These are phyloP conservation scores for Candida rishiriensis DNA, from an alignment of 805 yeast genomes.

Conservation along the genomic window DNA sequence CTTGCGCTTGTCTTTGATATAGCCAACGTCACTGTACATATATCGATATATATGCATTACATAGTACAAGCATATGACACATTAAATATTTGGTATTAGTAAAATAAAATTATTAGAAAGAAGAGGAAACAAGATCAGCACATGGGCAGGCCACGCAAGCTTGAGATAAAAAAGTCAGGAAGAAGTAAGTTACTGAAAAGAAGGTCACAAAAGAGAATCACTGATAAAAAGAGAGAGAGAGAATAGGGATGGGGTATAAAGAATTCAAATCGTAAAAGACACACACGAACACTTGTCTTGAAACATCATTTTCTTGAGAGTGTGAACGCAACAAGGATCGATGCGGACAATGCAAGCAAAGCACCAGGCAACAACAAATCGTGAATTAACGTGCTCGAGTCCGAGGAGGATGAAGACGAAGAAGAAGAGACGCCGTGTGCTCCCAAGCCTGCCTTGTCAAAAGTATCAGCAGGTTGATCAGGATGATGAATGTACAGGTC, in stretches of 20 bases:
- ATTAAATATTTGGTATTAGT: too few species aligned
- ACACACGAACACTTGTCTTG: too few species aligned
- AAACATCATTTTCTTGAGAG: constrained; percentile 37
- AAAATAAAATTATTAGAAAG: too few species aligned
- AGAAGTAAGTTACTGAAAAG: too few species aligned
- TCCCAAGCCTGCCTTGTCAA: not conserved
- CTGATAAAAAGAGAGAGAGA: not conserved
- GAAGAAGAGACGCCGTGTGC: not conserved
- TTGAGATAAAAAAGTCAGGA: too few species aligned
- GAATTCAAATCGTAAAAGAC: not conserved
- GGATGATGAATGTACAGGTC: constrained; percentile 71
- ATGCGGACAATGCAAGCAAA: constrained; percentile 53
- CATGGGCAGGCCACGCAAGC: too few species aligned
- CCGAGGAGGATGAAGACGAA: constrained; percentile 1
- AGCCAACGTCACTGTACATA: too few species aligned
- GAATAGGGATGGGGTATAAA: not conserved
- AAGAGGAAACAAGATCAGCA: too few species aligned
- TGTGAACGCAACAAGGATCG: constrained; percentile 52
- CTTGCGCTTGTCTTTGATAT: too few species aligned
- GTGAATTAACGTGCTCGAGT: constrained; percentile 38
- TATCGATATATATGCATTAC: too few species aligned
- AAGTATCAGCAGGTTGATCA: constrained; percentile 35
- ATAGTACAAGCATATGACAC: too few species aligned
- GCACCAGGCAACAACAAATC: constrained; percentile 63
- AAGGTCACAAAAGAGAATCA: too few species aligned